Conservation (phyloP, 140 eudicot species). For the Anethum foeniculum region DNA sequence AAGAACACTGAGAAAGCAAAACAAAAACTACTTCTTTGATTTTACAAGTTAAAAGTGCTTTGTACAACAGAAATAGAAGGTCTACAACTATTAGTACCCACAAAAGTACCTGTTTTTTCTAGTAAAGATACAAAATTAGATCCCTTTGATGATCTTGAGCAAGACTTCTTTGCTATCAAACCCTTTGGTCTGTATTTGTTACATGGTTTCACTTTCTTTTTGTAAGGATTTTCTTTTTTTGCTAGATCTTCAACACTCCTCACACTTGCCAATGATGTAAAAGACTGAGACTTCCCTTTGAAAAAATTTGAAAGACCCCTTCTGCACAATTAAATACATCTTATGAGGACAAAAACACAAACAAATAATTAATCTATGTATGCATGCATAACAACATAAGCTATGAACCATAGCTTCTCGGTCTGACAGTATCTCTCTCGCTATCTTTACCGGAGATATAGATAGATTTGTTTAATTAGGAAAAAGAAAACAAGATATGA, state of each 20-base stretch:
- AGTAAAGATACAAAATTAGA: slow-evolving; percentile 16
- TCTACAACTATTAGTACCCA: not conserved
- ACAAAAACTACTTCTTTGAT: not conserved
- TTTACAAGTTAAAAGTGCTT: not conserved
- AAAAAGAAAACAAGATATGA: too few relatives aligned
- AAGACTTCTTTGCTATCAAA: slow-evolving; percentile 41
- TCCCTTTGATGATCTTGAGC: slow-evolving; percentile 12
- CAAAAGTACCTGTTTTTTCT: not conserved
- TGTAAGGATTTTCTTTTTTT: slow-evolving; percentile 42
- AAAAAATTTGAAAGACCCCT: slow-evolving; percentile 68
- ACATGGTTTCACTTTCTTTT: slow-evolving; percentile 38
- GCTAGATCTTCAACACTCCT: slow-evolving; percentile 55
- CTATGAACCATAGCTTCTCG: not conserved
- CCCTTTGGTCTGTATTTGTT: slow-evolving; percentile 46
- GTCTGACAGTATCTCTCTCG: too few relatives aligned
- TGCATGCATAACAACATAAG: too few relatives aligned
- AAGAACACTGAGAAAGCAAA: not conserved
- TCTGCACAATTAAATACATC: slow-evolving; percentile 26
- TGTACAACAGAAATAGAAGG: slow-evolving; percentile 2
- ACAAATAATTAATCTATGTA: too few relatives aligned
- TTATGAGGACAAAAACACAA: not conserved
- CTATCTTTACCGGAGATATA: too few relatives aligned
- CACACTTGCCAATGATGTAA: slow-evolving; percentile 61
- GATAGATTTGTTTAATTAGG: too few relatives aligned
- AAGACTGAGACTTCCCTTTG: slow-evolving; percentile 65